Base-by-base conservation (phyloP, 768 basidiomycete genomes). In the Mycena galopus region DNA sequence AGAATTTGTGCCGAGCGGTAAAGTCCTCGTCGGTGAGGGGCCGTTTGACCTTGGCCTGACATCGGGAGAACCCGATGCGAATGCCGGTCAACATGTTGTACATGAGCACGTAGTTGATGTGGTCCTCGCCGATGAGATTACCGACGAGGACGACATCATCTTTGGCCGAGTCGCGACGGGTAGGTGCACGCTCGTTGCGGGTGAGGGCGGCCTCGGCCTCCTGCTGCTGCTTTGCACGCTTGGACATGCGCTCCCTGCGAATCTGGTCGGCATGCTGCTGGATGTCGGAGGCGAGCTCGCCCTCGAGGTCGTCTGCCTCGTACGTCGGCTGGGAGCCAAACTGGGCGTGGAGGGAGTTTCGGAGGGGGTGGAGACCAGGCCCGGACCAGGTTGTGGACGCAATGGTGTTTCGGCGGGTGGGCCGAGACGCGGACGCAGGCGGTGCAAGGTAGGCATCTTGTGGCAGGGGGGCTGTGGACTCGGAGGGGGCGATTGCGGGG, bases 81-180 rank as follows among this genome's bases (percentile, higher is more conserved):
- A 99, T 99, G 6, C 98, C 98, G 5, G 98, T 99, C 78, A 99
- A 87, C 98, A 99, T 99, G 85, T 99, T 99, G 85, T 99, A 99
- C 98, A 99, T 99, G 78, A 99, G 85, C 69, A 99, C 95, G 77
- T 98, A 99, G 85, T 99, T 99, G 81, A 94, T 97, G 83, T 99
- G 98, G 78, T 92, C 97, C 81, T 98, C 97, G n/a, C 96, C 95
- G 74, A 99, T 98, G 75, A 99, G 84, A 81, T 99, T 99, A 0
- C 98, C 98, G 0, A 67, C 71, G 27, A 73, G 67, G 39, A 72
- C 72, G 58, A 72, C 65, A 9, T 75, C 67, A 59, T 75, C 71
- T 58, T 72, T 75, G 21, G 62, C 63, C 8, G 73, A 71, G 32
- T 65, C 67, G 23, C 55, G 74, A 10, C 74, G 74, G 3, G 35